Percentiles rank a stretch among this genome's conserved stretches.
These are phyloP conservation scores for Skeletonema marinoi DNA, from an alignment of 108 stramenopile genomes.

Conservation along the genomic window DNA sequence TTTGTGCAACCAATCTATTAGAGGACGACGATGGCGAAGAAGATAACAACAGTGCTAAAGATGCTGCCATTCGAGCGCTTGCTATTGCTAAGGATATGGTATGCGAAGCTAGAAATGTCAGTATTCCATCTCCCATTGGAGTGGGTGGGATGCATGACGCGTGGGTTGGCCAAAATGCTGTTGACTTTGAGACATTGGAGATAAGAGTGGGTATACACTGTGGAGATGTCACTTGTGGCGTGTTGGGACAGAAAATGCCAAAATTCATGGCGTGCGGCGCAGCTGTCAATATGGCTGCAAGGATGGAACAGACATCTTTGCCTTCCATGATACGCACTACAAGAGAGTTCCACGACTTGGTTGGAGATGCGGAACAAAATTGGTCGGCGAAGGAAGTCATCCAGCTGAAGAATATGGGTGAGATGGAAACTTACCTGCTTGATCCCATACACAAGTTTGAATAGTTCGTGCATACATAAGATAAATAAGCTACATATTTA, in stretches of 20 bases:
- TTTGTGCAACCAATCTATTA: constrained; percentile 29
- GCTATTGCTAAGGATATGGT: constrained; percentile 47
- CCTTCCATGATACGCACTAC: constrained; percentile 36
- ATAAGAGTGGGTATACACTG: constrained; percentile 52
- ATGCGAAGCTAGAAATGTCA: constrained; percentile 6
- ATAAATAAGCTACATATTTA: background rate
- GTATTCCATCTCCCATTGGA: constrained; percentile 8
- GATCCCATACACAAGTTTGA: too few species aligned
- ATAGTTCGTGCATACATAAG: background rate
- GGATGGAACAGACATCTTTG: constrained; percentile 49
- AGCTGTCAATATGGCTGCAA: constrained; percentile 47
- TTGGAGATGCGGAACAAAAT: constrained; percentile 22
- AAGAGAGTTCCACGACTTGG: constrained; percentile 35
- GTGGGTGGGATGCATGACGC: background rate
- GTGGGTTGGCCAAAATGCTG: background rate
- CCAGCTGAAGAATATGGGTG: constrained; percentile 38
- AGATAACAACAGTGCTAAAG: background rate
- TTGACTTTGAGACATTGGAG: constrained; percentile 25
- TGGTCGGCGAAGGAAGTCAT: constrained; percentile 25
- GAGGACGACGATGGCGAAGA: constrained; percentile 18
- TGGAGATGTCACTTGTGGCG: constrained; percentile 45
- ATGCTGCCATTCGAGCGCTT: constrained; percentile 38
- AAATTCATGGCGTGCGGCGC: constrained; percentile 37
- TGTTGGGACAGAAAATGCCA: constrained; percentile 41
- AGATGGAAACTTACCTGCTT: constrained; percentile 15